Evolutionary conservation across 2,329 filamentous ascomycete genomes (phyloP).

Genomic region (Aureobasidium sp.): DNA sequence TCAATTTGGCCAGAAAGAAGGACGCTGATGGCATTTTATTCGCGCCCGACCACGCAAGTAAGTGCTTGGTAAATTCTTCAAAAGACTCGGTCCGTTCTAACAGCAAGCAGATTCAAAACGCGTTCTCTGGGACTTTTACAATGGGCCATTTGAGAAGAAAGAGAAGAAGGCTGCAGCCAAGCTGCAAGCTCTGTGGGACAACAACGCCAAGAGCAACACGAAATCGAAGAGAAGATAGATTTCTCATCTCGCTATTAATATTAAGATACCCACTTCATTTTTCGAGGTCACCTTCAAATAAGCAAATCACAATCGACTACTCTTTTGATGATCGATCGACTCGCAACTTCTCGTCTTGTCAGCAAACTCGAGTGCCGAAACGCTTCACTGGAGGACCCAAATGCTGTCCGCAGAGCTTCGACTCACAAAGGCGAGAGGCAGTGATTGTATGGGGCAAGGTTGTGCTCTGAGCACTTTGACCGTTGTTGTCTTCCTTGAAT

Average conservation of each 20-base stretch:
- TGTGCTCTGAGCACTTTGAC: not conserved
- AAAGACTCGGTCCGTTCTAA: slow-evolving; percentile 7
- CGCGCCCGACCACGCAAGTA: slow-evolving; percentile 69
- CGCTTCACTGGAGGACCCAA: not conserved
- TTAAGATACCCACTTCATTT: not conserved
- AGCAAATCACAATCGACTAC: not conserved
- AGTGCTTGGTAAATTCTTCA: slow-evolving; percentile 19
- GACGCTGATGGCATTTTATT: slow-evolving; percentile 66
- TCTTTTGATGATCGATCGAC: not conserved
- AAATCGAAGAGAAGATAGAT: slow-evolving; percentile 18
- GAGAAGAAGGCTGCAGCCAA: slow-evolving; percentile 46
- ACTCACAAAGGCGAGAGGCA: not conserved
- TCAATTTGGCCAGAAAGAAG: slow-evolving; percentile 56
- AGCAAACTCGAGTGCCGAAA: not conserved
- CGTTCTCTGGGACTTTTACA: slow-evolving; percentile 55
- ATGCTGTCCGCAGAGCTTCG: not conserved
- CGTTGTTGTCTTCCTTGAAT: not conserved
- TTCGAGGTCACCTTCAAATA: not conserved
- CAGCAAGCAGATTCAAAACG: slow-evolving; percentile 35
- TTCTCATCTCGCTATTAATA: not conserved
- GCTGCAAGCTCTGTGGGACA: slow-evolving; percentile 27
- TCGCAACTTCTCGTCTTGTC: not conserved
- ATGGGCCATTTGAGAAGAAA: slow-evolving; percentile 48
- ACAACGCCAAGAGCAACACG: slow-evolving; percentile 12
- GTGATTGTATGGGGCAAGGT: no score